Percentiles rank a stretch among this genome's conserved stretches.
Evolutionary conservation across 1,139 yeast genomes (phyloP).

Genomic region (Nakaseomyces delphensis): DNA sequence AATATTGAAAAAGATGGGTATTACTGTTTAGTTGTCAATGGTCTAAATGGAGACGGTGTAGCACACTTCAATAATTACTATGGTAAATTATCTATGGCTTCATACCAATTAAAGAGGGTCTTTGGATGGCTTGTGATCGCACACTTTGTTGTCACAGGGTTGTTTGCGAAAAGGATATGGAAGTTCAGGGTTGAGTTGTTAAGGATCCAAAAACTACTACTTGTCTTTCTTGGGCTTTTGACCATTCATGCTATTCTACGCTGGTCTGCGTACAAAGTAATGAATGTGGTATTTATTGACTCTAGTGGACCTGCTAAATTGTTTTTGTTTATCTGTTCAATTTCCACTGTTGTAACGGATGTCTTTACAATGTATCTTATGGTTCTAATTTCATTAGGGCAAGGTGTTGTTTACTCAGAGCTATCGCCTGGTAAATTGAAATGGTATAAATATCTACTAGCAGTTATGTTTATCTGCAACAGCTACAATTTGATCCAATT

Average conservation of each 20-base stretch:
- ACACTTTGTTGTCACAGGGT: background rate
- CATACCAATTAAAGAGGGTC: background rate
- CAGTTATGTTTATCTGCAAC: background rate
- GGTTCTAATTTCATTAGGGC: background rate
- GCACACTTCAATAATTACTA: background rate
- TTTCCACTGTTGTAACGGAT: background rate
- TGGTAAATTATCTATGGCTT: background rate
- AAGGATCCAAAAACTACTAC: background rate
- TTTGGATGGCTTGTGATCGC: background rate
- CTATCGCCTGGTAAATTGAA: background rate
- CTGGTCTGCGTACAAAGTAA: background rate
- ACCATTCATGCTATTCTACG: background rate
- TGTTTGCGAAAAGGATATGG: background rate
- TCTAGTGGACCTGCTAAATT: background rate
- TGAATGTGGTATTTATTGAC: background rate
- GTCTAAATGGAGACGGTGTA: too few relatives aligned
- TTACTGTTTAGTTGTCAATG: background rate
- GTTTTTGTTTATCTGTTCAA: background rate
- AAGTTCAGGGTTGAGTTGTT: background rate
- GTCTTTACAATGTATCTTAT: background rate
- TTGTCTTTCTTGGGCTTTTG: background rate
- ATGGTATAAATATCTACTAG: background rate
- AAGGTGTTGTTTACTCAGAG: slow-evolving; percentile 1
- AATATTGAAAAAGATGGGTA: slow-evolving; percentile 1
- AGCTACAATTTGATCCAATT: background rate